Evolutionary conservation across 805 yeast genomes (phyloP), one percentile per base, ranked within the genome.

Genomic region (Teunomyces stri): DNA sequence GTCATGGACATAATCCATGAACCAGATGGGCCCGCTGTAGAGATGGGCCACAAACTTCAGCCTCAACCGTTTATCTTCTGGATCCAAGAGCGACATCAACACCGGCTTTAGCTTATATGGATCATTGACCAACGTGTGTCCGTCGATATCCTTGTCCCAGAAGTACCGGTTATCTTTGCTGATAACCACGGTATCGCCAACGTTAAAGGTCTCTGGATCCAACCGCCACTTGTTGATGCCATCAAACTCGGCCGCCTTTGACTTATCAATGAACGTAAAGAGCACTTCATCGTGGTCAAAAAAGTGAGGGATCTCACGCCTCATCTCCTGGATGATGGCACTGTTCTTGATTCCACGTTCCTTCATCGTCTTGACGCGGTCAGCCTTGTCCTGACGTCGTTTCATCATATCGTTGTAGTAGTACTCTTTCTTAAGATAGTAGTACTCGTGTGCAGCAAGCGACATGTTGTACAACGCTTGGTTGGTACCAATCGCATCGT

Each of bases 161-260:
- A 58, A 64, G 44, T 56, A 52, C 48, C 51, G 51, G 62, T 70
- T 60, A 68, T 77, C 74, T 51, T 74, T 74, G 28, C 73, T 66
- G 2, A 84, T 64, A 2, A 87, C 61, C 1, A 87, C 56, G 0
- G 80, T 69, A 59, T 85, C 88, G 5, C 91, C 92, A 2, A 66
- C 59, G 7, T 61, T 50, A 51, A 68, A 74, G 0, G 56, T 46
- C n/a, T 59, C 54, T 1, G 63, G 52, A 34, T 70, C 59, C 27
- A 69, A 59, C 11, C 68, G 65, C 79, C 82, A 75, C 2, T 69
- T 72, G 7, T 46, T 41, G 11, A 51, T 37, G 2, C 55, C 39
- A 4, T 73, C 59, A 9, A 72, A 53, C 3, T 62, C 53, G 1
- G 59, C 56, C 37, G 67, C 57, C 15, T 70, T 65, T 1, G 73